Base-by-base conservation (phyloP, 306 rosid species). In the Psophocarpus tetragonolobus region DNA sequence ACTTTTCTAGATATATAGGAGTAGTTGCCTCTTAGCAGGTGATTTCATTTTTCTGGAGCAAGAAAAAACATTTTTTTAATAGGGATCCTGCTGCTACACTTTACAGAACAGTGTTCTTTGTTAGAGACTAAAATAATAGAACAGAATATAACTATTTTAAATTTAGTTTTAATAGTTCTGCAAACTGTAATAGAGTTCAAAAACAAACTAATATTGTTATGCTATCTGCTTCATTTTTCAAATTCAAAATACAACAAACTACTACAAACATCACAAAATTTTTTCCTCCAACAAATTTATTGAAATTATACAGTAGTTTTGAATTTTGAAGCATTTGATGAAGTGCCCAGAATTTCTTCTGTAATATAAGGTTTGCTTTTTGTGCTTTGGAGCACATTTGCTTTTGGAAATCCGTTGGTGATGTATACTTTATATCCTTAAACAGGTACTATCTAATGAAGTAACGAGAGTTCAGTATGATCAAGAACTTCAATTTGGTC, bases 401-500 rank as follows among this genome's bases (percentile, higher is more conserved):
- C 45, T 20, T 61, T 13, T 33, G 26, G n/a, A 74, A 23, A 64
- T 74, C 32, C 29, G 56, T 11, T 73, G 71, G 66, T 30, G 41
- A 60, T 45, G 26, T 75, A 10, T 33, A 18, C 38, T 83, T 38
- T 20, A 44, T 83, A 29, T 72, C 73, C 56, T 23, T 32, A 72
- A 81, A 79, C 84, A 94, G 98, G 93, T 94, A 18, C 84, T 94
- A 60, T 86, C 97, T 33, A 81, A 91, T 89, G 91, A 92, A 81
- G 86, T 76, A 73, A 82, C 97, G 0, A 88, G 95, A 81, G 64
- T 33, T 81, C 87, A 81, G 77, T 89, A 93, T 84, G 93, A 93
- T 71, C 85, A 32, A 66, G 87, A 86, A 56, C 90, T 92, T 64
- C 81, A 78, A 81, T 83, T 83, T 11, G 58, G 79, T 48, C 84